Evolutionary conservation across 2,329 filamentous ascomycete genomes (phyloP), one percentile per base, ranked within the genome.

Genomic region (Claviceps sp.): DNA sequence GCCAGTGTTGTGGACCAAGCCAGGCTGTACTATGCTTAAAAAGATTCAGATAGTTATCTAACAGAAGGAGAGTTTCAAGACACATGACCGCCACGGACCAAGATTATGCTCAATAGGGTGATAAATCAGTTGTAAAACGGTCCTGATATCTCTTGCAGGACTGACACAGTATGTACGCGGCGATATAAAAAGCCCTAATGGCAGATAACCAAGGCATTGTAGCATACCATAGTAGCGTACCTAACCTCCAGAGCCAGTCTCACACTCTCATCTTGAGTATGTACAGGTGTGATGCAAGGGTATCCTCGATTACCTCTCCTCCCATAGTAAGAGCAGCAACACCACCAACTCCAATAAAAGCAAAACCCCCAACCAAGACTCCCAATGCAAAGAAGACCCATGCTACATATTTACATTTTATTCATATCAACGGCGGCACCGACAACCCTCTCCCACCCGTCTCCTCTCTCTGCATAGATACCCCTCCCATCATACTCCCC

Each of bases 391-490:
- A 16, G 38, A n/a, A 20, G n/a, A 20, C 17, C 26, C 26, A 29
- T 29, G 26, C 26, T 29, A 29, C 39, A 42, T 20, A 13, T 42
- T 4, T 11, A 17, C n/a, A 39, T 40, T 16, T 16, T 3, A 40
- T 42, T 9, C 16, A 20, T 20, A 4, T 58, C 39, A 66, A 63
- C 3, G 67, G 68, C 17, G 64, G 60, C 40, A 60, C 49, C 2
- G 65, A 61, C 29, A 61, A 53, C 5, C 53, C 54, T 34, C 65
- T 60, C 1, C 57, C 57, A 14, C 52, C 50, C 23, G 63, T 58
- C 14, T 68, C 66, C 34, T 68, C 66, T 5, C 67, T 62, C 56
- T 69, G 65, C 67, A 69, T 70, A 11, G 67, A 60, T 22, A 68
- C 63, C 2, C 67, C 67, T 1, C 67, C 67, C 58, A 68, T 63